Evolutionary conservation across 2,329 filamentous ascomycete species (phyloP), one percentile per base, ranked within the genome.

Genomic region (Apiospora marii): DNA sequence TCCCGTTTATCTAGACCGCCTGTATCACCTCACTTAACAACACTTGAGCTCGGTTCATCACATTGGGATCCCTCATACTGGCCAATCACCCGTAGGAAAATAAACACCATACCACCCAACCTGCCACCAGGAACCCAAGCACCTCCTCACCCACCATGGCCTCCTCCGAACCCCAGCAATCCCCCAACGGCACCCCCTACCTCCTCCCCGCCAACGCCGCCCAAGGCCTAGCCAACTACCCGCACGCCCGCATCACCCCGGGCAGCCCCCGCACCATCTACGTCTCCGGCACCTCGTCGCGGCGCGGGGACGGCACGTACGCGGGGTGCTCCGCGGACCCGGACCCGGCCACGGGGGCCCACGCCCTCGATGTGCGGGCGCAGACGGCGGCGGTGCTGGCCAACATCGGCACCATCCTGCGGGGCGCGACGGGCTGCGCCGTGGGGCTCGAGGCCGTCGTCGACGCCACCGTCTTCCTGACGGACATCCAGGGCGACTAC

Each of bases 181-280:
- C 72, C 12, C 68, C 76, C 70, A 81, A 80, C 78, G 78, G 79
- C 51, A 76, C 75, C 30, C 73, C 76, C 68, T 82, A 76, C 73
- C 77, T 82, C 69, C 78, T 80, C 58, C 79, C 79, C 22, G 73
- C 78, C 67, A 74, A 75, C 22, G 75, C 74, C 4, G 79, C 80
- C 12, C 80, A 81, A 48, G 80, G 80, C 37, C 77, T 82, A 14
- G 80, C 80, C 74, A 82, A 81, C 75, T 82, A 82, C 74, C 80
- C 80, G 0, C 80, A 82, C 73, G 80, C 80, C 19, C 79, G 80
- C 67, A 78, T 77, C 43, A 72, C 78, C 4, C 76, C 79, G 43
- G 73, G 73, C 46, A 73, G 74, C 4, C 73, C 75, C 13, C 74
- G 75, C 30, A 78, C 77, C 34, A 74, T 82, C 41, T 81, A 78